Base-by-base conservation (phyloP, 1,284 basidiomycete genomes). In the Cryptococcus sp. region DNA sequence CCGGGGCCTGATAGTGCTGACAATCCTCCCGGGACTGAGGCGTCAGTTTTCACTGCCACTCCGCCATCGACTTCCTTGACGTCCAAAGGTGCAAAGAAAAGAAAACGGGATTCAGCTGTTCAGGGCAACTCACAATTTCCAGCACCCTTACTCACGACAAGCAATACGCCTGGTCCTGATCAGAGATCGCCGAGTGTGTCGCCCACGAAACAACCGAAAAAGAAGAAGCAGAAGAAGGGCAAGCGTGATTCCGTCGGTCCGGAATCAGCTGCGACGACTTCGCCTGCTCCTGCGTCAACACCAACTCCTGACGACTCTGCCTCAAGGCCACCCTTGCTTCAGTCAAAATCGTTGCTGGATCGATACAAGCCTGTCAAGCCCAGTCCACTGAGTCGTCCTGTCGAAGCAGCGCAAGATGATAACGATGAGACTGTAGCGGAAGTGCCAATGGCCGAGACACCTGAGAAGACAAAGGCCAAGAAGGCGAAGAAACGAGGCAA, bases 331-430 rank as follows among this genome's bases (percentile, higher is more conserved):
- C 40, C 37, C 20, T 13, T 39, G 10, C 46, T 38, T 7, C 20
- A 46, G 8, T 49, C 52, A 34, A 23, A 25, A 19, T 51, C 50
- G 16, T 40, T 50, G 4, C 17, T 55, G 45, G 55, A 63, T 40
- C 52, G 38, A 25, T 69, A 66, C 61, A 67, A 65, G 43, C 69
- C 69, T 13, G 50, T 46, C 10, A 62, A 58, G 15, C 69, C 69
- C 7, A 69, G 67, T 41, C 69, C 69, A 1, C 50, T 71, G 3
- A 57, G 62, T 11, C 62, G 63, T 34, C 43, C 60, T 2, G 49
- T 63, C 3, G 53, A 51, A 8, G 55, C 51, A 4, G 34, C 45
- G 26, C 45, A 50, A 6, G 52, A 43, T 48, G 38, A 46, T 26
- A 39, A 41, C 16, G 44, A 17, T 10, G 52, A 54, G 25, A 37